Percentiles rank a stretch among this genome's conserved stretches.
Conservation (phyloP, 2,329 filamentous ascomycete genomes). For the Rhinocladiella similis region DNA sequence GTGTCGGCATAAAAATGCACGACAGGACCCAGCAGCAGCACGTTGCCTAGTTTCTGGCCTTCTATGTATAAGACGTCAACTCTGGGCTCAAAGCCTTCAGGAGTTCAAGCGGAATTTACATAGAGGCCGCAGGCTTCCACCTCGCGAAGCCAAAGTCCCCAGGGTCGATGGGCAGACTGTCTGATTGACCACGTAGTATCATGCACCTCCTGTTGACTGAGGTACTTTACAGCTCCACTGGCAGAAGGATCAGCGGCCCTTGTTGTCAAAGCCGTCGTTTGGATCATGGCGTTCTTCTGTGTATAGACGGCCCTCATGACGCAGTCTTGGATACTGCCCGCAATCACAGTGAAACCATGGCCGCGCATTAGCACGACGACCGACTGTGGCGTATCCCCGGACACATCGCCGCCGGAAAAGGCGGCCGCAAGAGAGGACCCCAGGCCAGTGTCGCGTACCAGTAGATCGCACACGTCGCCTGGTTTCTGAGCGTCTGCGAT, state of each 20-base stretch:
- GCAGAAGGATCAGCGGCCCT: background rate
- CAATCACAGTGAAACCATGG: conserved; percentile 47
- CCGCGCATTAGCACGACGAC: conserved; percentile 47
- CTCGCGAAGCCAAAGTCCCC: conserved; percentile 16
- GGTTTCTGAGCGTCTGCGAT: conserved; percentile 31
- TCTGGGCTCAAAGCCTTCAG: no score
- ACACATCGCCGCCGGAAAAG: conserved; percentile 30
- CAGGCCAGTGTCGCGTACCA: conserved; percentile 38
- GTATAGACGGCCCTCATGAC: conserved; percentile 47
- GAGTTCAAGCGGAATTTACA: conserved; percentile 6
- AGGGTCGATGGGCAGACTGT: conserved; percentile 4
- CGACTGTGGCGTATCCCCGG: conserved; percentile 21
- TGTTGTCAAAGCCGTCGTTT: background rate
- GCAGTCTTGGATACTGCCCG: conserved; percentile 39
- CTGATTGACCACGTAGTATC: conserved; percentile 1
- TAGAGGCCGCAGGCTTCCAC: conserved; percentile 16
- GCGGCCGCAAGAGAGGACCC: conserved; percentile 38
- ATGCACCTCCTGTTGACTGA: conserved; percentile 6
- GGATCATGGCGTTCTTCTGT: conserved; percentile 35
- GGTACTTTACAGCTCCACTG: conserved; percentile 2
- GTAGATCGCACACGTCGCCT: conserved; percentile 37
- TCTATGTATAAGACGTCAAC: no score
- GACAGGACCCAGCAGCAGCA: no score
- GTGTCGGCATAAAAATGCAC: no score
- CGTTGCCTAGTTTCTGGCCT: no score